Base-by-base conservation (phyloP, 139 green algal genomes). In the Chlorella sp. region DNA sequence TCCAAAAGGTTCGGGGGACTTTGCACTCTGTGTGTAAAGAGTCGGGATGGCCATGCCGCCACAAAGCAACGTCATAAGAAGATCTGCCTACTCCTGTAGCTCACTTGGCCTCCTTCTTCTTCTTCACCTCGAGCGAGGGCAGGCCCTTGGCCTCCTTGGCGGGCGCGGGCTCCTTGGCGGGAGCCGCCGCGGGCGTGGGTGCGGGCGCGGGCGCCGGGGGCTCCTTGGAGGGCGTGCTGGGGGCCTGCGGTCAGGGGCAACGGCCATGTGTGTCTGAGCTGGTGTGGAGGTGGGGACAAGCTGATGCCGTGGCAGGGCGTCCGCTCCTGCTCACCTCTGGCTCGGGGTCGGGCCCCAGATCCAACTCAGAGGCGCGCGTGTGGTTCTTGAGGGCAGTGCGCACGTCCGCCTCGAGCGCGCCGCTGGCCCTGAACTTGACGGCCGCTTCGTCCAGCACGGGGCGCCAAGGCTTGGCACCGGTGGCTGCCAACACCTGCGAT, bases 361-460 rank as follows among this genome's bases (percentile, higher is more conserved):
- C 83, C 32, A 88, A 73, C 50, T 89, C 69, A n/a, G 78, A 71
- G 29, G 27, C 67, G 6, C 60, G 63, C 66, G 30, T 74, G 81
- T 96, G 91, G 76, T 85, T 89, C 70, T 80, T 80, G 32, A 96
- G 81, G 50, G 89, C 91, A 22, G 42, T 51, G 31, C 79, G 81
- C 65, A 96, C 86, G 80, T 96, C 91, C 14, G 76, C 66, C 61
- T 89, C 80, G 14, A 72, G 55, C 74, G 87, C 93, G 1, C 79
- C 81, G 0, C 88, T 87, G 49, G 83, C 77, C 27, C 73, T 75
- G 83, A 96, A 96, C 50, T 87, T 84, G 14, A 49, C 80, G n/a
- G 85, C 74, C 10, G 88, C 91, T 33, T 79, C 67, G 35, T 91
- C 85, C 72, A 96, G 64, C 75, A 81, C 42, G 10, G 68, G 20